phyloP scores from a whole-genome alignment of 805 yeast genomes.

The Blastobotrys americana region DNA sequence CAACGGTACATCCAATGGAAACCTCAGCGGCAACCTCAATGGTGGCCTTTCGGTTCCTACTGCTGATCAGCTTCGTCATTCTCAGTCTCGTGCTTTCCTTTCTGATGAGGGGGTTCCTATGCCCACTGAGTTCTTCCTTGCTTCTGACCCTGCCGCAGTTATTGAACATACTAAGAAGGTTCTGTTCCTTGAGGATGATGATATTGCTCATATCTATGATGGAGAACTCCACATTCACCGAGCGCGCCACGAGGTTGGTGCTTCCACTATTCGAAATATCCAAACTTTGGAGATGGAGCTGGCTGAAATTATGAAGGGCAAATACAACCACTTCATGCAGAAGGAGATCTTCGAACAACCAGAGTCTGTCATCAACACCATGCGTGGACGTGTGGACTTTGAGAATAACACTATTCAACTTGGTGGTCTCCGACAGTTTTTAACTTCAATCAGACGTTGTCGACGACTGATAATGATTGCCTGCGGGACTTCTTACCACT shows the following conservation, averaged over 20 bases:
- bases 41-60: slow-evolving; percentile 1
- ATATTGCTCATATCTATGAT: slow-evolving; percentile 94
- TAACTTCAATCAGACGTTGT: slow-evolving; percentile 86
- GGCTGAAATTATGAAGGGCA: slow-evolving; percentile 97
- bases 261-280: slow-evolving; percentile 90
- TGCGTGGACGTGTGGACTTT: slow-evolving; percentile 98
- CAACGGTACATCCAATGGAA: slow-evolving; percentile 11
- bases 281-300: slow-evolving; percentile 96
- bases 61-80: slow-evolving; percentile 56
- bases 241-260: slow-evolving; percentile 73
- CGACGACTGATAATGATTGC: slow-evolving; percentile 97
- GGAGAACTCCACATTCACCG: slow-evolving; percentile 99
- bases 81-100: slow-evolving; percentile 94
- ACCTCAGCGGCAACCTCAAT: slow-evolving; percentile 11
- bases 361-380: slow-evolving; percentile 94
- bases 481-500: slow-evolving; percentile 98
- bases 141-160: slow-evolving; percentile 96
- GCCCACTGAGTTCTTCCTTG: slow-evolving; percentile 92
- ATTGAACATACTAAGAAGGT: slow-evolving; percentile 96
- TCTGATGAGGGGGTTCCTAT: slow-evolving; percentile 88
- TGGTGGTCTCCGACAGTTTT: slow-evolving; percentile 83
- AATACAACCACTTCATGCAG: slow-evolving; percentile 94
- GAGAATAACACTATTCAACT: slow-evolving; percentile 66
- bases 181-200: slow-evolving; percentile 93
- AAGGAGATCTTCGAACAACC: slow-evolving; percentile 99